These are phyloP conservation scores for Gracilaria gracilis DNA, from an alignment of 23 red algal species.

Conservation along the genomic window DNA sequence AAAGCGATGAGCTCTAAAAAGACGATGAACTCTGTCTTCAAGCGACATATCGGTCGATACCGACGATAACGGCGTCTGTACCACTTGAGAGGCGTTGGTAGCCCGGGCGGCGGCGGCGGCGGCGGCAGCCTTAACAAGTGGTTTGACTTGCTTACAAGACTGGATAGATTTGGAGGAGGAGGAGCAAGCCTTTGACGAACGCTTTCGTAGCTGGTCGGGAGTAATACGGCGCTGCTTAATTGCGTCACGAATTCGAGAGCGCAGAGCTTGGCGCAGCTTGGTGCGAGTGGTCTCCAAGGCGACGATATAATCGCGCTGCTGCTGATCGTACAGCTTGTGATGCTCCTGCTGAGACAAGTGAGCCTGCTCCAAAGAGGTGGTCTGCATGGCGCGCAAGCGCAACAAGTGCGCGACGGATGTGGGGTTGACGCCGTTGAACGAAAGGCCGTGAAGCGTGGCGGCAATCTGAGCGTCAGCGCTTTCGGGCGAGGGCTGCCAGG, in stretches of 20 bases:
- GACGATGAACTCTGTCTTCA: conserved; percentile 29
- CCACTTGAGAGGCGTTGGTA: neutral
- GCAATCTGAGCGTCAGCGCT: conserved; percentile 1
- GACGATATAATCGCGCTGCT: conserved; percentile 3
- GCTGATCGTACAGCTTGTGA: neutral
- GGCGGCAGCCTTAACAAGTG: neutral
- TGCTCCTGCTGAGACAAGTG: neutral
- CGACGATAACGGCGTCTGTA: neutral
- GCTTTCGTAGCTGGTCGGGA: conserved; percentile 2
- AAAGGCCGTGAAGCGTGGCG: neutral
- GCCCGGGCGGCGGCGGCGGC: neutral
- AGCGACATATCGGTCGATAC: conserved; percentile 4
- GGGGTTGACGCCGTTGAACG: conserved; percentile 16
- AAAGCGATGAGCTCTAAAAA: conserved; percentile 24
- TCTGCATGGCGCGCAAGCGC: conserved; percentile 23
- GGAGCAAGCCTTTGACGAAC: neutral
- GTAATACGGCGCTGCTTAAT: conserved; percentile 19
- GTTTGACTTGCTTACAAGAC: neutral
- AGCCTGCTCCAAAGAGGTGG: neutral
- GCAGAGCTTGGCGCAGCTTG: neutral
- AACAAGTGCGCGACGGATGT: conserved; percentile 21
- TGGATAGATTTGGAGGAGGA: neutral
- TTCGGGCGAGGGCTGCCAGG: conserved; percentile 20
- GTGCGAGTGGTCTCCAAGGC: neutral
- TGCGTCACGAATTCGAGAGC: neutral